phyloP scores from a whole-genome alignment of 768 basidiomycete species.

The Candolleomyces eurysporus region DNA sequence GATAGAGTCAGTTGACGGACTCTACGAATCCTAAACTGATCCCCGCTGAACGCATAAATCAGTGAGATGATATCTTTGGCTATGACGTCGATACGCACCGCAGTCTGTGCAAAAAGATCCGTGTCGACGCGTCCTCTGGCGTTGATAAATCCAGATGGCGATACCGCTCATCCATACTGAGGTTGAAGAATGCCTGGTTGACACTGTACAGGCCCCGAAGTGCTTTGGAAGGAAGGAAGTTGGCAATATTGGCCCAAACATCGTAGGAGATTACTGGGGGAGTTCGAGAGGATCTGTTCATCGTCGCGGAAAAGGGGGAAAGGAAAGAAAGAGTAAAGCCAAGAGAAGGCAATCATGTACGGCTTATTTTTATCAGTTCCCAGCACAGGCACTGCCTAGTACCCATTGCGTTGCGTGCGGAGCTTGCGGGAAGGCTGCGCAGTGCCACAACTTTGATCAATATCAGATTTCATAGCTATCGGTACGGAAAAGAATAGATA shows the following conservation, averaged over 20 bases:
- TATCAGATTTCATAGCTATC: too few species aligned
- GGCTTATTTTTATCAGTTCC: too few species aligned
- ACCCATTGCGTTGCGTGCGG: too few species aligned
- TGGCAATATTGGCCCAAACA: slow-evolving; percentile 17
- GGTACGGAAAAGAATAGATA: too few species aligned
- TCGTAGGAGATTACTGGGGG: slow-evolving; percentile 11
- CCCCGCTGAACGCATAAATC: neutral
- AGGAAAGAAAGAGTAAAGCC: too few species aligned
- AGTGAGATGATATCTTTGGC: neutral
- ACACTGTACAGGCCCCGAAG: slow-evolving; percentile 11
- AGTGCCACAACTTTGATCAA: too few species aligned
- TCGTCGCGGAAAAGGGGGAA: too few species aligned
- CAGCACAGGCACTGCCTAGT: too few species aligned
- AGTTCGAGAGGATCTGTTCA: neutral
- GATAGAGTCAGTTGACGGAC: neutral
- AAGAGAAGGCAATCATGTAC: too few species aligned
- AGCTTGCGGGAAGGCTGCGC: too few species aligned
- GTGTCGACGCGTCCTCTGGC: neutral
- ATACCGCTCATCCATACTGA: slow-evolving; percentile 14
- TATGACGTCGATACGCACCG: neutral
- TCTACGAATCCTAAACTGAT: neutral
- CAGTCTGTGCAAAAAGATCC: neutral
- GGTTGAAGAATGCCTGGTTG: slow-evolving; percentile 15
- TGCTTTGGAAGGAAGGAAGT: slow-evolving; percentile 6
- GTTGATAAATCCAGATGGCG: neutral